phyloP scores from a whole-genome alignment of 108 stramenopile species.

The Discostella stelligeroides region DNA sequence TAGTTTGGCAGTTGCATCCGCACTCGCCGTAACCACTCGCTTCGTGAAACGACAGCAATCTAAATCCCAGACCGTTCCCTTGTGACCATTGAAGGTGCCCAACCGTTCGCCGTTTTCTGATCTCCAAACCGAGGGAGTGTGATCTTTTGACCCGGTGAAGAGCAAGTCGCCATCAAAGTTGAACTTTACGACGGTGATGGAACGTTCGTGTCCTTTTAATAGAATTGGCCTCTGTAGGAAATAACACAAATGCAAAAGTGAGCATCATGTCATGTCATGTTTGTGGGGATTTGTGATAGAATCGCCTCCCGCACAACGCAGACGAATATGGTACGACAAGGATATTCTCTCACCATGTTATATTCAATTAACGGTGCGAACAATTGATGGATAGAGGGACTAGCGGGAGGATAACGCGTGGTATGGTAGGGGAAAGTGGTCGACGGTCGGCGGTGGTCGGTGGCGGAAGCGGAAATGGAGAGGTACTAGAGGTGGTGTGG shows the following conservation, averaged over 20 bases:
- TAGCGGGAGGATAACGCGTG: too few relatives aligned
- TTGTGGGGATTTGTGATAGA: too few relatives aligned
- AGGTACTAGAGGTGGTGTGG: background rate
- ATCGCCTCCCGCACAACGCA: too few relatives aligned
- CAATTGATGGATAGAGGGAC: too few relatives aligned
- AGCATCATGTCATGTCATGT: too few relatives aligned
- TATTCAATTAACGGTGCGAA: too few relatives aligned
- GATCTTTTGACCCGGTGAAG: slow-evolving; percentile 94
- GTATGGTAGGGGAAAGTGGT: too few relatives aligned
- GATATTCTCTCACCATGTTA: too few relatives aligned
- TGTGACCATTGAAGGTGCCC: slow-evolving; percentile 96
- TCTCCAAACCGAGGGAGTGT: slow-evolving; percentile 92
- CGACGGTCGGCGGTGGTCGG: too few relatives aligned
- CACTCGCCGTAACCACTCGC: slow-evolving; percentile 80
- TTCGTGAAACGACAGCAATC: slow-evolving; percentile 85
- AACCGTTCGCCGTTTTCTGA: slow-evolving; percentile 93
- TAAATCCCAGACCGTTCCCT: slow-evolving; percentile 98
- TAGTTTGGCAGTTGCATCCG: slow-evolving; percentile 84
- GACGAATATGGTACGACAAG: too few relatives aligned
- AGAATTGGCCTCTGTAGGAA: slow-evolving; percentile 85
- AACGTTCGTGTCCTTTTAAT: slow-evolving; percentile 98
- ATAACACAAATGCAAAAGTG: too few relatives aligned
- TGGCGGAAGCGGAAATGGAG: background rate
- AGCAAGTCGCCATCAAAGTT: slow-evolving; percentile 96
- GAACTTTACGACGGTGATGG: slow-evolving; percentile 97